Percentiles rank a stretch among this genome's conserved stretches.
Evolutionary conservation across 169 alveolate genomes (phyloP).

Genomic region (Plasmodium relictum): DNA sequence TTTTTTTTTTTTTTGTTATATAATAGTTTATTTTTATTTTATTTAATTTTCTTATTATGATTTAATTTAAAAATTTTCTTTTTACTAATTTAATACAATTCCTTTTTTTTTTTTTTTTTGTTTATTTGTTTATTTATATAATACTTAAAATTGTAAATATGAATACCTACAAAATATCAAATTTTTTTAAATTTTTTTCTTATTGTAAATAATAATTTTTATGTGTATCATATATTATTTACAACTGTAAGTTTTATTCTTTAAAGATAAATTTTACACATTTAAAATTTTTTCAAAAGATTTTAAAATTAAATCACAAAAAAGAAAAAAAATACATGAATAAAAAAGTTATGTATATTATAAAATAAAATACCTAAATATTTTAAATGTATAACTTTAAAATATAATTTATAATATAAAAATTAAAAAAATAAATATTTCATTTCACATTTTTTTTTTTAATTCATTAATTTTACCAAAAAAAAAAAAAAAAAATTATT

Average conservation of each 20-base stretch:
- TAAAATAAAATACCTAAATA: neutral
- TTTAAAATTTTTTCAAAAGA: conserved; percentile 20
- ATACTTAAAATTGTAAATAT: too few species aligned
- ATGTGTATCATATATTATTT: too few species aligned
- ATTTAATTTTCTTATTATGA: neutral
- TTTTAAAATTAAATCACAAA: conserved; percentile 58
- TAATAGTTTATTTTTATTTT: neutral
- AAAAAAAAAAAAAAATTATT: neutral
- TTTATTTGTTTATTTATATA: too few species aligned
- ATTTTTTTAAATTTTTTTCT: too few species aligned
- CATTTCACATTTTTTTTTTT: neutral
- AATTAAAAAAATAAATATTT: conserved; percentile 10
- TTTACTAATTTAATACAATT: too few species aligned
- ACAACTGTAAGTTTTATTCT: neutral
- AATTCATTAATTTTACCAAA: neutral
- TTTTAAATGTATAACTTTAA: conserved; percentile 3
- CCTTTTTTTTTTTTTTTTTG: too few species aligned
- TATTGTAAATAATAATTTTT: too few species aligned
- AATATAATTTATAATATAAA: conserved; percentile 5
- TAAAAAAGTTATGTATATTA: neutral
- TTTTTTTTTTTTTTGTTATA: too few species aligned
- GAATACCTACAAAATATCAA: too few species aligned
- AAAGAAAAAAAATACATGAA: conserved; percentile 1
- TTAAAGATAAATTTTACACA: neutral
- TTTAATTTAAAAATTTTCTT: too few species aligned